phyloP scores from a whole-genome alignment of 495 filamentous ascomycete species.

The Delitschia confertaspora region DNA sequence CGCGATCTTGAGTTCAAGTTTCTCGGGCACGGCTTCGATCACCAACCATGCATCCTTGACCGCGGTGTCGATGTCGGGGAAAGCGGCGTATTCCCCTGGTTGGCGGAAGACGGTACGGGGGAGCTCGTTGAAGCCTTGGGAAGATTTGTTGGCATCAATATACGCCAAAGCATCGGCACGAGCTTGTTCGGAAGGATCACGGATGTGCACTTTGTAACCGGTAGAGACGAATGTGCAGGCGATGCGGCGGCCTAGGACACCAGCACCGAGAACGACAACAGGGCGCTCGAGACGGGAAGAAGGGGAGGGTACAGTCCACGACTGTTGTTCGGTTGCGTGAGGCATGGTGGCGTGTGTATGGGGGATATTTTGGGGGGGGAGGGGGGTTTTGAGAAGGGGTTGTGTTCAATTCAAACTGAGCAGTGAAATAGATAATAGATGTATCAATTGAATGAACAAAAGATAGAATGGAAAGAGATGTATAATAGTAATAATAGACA shows the following conservation, averaged over 20 bases:
- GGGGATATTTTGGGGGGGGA: neutral
- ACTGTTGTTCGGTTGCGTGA: slow-evolving; percentile 18
- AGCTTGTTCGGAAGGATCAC: slow-evolving; percentile 38
- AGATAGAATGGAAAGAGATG: too few species aligned
- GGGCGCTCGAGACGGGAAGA: slow-evolving; percentile 11
- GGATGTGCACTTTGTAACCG: slow-evolving; percentile 38
- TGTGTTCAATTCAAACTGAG: too few species aligned
- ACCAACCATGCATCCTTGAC: slow-evolving; percentile 43
- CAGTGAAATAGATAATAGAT: too few species aligned
- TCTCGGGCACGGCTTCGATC: slow-evolving; percentile 50
- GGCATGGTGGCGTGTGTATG: slow-evolving; percentile 20
- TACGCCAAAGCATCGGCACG: slow-evolving; percentile 34
- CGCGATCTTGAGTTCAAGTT: slow-evolving; percentile 42
- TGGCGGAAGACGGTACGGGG: neutral
- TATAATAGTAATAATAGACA: too few species aligned
- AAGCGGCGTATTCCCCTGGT: slow-evolving; percentile 29
- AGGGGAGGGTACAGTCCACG: neutral
- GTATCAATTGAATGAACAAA: too few species aligned
- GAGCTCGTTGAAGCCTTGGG: slow-evolving; percentile 32
- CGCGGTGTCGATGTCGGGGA: slow-evolving; percentile 35
- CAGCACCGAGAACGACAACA: slow-evolving; percentile 40
- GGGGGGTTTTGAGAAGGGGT: neutral
- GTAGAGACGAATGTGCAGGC: slow-evolving; percentile 38
- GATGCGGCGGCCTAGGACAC: slow-evolving; percentile 42
- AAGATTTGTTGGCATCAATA: slow-evolving; percentile 32